Evolutionary conservation across 2,329 filamentous ascomycete species (phyloP), one percentile per base, ranked within the genome.

Genomic region (Ophiostoma sp.): DNA sequence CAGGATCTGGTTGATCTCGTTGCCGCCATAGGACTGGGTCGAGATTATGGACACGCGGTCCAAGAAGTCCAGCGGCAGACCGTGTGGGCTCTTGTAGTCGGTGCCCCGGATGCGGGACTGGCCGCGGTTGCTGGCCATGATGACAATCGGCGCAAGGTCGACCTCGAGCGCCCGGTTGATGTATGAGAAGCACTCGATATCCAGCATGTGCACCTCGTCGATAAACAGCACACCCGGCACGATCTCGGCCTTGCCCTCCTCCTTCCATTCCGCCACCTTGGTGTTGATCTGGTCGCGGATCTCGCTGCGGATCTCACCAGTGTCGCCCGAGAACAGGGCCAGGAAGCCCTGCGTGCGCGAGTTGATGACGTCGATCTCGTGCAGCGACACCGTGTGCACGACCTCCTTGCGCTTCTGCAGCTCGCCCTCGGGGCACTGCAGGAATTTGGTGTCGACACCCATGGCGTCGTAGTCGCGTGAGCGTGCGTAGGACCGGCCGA

Each of bases 281-380:
- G 92, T 97, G 81, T 99, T 96, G 84, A 99, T 99, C 82, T 99
- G 95, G 77, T 98, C 94, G 68, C 95, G 89, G 71, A 99, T 94
- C 79, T 99, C 95, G 78, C 92, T 96, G 75, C 95, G 86, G 75
- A 99, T 99, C 83, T 99, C 95, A 74, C 95, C 95, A 1, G 95
- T 99, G 78, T 99, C 95, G 72, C 95, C 95, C 0, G 94, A 97
- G 81, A 99, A 99, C 18, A 99, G 88, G 9, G 95, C 95, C 41
- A 99, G 81, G 80, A 99, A 99, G 45, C 95, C 95, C 80, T 99
- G 95, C n/a, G 95, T 97, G 73, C 95, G 87, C 70, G 93, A 97
- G 82, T 99, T 99, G 84, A 99, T 99, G 71, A 99, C 95, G 76
- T 99, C 95, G 72, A 99, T 99, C 81, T 99, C 95, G 80, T 99